Percentiles rank a stretch among this genome's conserved stretches.
phyloP scores from a whole-genome alignment of 192 early-diverging fungal genomes.

The Pecoramyces ruminantium region DNA sequence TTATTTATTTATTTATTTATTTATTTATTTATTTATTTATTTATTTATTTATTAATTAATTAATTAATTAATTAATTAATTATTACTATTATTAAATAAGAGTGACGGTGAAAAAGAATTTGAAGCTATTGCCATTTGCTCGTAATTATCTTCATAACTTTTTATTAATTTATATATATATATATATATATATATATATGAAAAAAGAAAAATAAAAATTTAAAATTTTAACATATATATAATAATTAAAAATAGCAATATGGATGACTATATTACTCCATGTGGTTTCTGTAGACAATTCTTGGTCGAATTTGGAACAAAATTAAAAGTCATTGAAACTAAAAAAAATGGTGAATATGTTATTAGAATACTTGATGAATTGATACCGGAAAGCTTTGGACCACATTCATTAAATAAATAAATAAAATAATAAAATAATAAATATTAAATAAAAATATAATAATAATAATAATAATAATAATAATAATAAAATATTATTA shows the following conservation, averaged over 20 bases:
- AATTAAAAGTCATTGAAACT: constrained; percentile 17
- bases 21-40: not conserved
- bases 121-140: constrained; percentile 56
- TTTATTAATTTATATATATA: not conserved
- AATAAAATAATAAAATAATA: not conserved
- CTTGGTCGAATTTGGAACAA: constrained; percentile 61
- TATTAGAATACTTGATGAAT: not conserved
- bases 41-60: constrained; percentile 1
- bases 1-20: not conserved
- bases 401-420: not conserved
- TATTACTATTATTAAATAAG: not conserved
- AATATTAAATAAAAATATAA: not conserved
- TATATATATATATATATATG: no score
- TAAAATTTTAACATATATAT: not conserved
- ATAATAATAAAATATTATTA: no score
- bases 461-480: no score
- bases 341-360: not conserved
- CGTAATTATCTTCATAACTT: constrained; percentile 32
- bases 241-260: no score
- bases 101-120: constrained; percentile 61
- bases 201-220: not conserved
- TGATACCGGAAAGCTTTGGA: not conserved
- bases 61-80: no score
- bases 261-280: constrained; percentile 30
- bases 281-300: constrained; percentile 63